Evolutionary conservation across 148 eudicot species (phyloP).

Genomic region (Cornus controversa): DNA sequence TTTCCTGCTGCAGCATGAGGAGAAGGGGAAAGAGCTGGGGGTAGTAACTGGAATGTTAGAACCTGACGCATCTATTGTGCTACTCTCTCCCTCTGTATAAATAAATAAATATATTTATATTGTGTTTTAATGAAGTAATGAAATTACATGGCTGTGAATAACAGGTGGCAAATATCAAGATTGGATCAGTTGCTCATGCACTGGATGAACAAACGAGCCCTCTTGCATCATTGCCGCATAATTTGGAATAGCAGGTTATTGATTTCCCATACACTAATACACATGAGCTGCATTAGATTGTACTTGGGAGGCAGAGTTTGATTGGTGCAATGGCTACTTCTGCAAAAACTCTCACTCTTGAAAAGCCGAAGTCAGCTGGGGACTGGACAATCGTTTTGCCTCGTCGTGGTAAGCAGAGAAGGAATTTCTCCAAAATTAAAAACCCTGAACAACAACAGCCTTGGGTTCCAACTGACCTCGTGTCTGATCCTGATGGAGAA

Average conservation of each 20-base stretch:
- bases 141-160: background rate
- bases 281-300: no score
- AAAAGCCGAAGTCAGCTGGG: slow-evolving; percentile 26
- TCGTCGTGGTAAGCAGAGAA: slow-evolving; percentile 52
- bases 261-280: background rate
- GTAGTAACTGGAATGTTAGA: background rate
- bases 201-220: background rate
- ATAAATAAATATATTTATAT: no score
- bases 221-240: background rate
- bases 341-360: slow-evolving; percentile 31
- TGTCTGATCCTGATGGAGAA: slow-evolving; percentile 41
- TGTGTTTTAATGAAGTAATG: background rate
- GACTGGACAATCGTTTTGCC: slow-evolving; percentile 76
- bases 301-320: background rate
- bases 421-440: slow-evolving; percentile 20
- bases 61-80: background rate
- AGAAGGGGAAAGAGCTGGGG: no score
- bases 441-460: slow-evolving; percentile 24
- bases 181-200: background rate
- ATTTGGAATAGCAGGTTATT: background rate
- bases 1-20: no score
- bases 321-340: slow-evolving; percentile 35
- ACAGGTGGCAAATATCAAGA: background rate
- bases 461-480: slow-evolving; percentile 54
- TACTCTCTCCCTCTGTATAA: no score